Conservation (phyloP, 495 filamentous ascomycete species). For the Talaromyces wortmannii region DNA sequence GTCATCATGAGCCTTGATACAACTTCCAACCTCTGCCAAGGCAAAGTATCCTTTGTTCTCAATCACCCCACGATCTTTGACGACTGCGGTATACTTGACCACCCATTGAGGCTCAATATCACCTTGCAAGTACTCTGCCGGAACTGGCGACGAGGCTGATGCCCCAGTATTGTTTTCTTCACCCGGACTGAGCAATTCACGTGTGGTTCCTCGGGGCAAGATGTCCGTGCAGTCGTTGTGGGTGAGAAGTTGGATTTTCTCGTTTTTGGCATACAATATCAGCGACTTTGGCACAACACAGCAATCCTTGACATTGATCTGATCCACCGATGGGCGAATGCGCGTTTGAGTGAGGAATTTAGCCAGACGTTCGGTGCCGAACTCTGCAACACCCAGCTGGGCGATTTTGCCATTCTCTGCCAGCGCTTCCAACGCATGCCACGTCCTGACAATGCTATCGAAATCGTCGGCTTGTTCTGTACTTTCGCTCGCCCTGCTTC, state of each 20-base stretch:
- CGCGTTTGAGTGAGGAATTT: conserved; percentile 58
- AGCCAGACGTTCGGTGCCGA: conserved; percentile 71
- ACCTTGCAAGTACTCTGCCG: conserved; percentile 51
- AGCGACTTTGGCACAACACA: conserved; percentile 91
- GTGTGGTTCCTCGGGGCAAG: conserved; percentile 72
- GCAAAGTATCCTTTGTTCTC: conserved; percentile 99
- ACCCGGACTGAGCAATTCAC: conserved; percentile 68
- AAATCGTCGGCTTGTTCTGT: conserved; percentile 39
- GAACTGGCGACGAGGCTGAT: conserved; percentile 45
- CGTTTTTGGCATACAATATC: conserved; percentile 73
- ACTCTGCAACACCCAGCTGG: conserved; percentile 82
- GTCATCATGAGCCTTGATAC: conserved; percentile 22
- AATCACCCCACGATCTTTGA: conserved; percentile 90
- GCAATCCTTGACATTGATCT: conserved; percentile 96
- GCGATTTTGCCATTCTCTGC: conserved; percentile 63
- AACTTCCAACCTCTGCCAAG: conserved; percentile 57
- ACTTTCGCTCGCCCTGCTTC: conserved; percentile 32
- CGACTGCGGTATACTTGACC: conserved; percentile 96
- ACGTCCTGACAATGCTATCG: conserved; percentile 66
- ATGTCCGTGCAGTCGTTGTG: conserved; percentile 95
- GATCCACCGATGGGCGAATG: conserved; percentile 77
- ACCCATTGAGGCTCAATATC: conserved; percentile 88
- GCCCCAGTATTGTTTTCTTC: conserved; percentile 60
- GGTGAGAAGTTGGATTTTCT: conserved; percentile 81
- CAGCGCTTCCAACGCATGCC: conserved; percentile 66